Conservation (phyloP, 1,139 yeast species). For the Taiozyma sp. region DNA sequence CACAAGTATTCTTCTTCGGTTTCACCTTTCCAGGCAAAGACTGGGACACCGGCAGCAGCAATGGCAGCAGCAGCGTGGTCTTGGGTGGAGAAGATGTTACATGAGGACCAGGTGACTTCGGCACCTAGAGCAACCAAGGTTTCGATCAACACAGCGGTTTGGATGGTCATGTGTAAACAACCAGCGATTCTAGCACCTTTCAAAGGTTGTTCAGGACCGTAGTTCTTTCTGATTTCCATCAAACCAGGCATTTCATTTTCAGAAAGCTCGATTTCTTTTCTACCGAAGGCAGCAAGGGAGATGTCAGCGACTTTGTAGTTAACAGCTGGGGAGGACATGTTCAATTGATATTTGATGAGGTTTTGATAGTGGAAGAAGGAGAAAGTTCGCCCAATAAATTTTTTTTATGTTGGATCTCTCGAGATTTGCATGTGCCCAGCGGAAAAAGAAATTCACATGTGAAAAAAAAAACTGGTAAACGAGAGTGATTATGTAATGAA, state of each 20-base stretch:
- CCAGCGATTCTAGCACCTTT: constrained; percentile 99
- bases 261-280: constrained; percentile 98
- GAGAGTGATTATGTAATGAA: not conserved
- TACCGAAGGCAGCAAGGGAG: constrained; percentile 99
- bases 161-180: constrained; percentile 99
- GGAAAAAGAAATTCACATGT: not conserved
- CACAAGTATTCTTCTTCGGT: constrained; percentile 99
- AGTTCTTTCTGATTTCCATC: constrained; percentile 94
- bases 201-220: constrained; percentile 91
- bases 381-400: not conserved
- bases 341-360: constrained; percentile 5
- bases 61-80: constrained; percentile 99
- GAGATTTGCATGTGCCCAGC: not conserved
- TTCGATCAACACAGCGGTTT: constrained; percentile 98
- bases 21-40: constrained; percentile 99
- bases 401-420: not conserved
- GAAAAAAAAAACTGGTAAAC: not conserved
- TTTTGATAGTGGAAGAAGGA: not conserved
- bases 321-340: constrained; percentile 52
- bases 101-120: constrained; percentile 99
- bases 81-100: constrained; percentile 99
- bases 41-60: constrained; percentile 99
- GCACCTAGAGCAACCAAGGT: constrained; percentile 98
- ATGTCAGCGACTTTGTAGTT: constrained; percentile 98
- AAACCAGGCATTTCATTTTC: constrained; percentile 99